Base-by-base conservation (phyloP, 2,329 filamentous ascomycete genomes). In the Aaosphaeria arxii region DNA sequence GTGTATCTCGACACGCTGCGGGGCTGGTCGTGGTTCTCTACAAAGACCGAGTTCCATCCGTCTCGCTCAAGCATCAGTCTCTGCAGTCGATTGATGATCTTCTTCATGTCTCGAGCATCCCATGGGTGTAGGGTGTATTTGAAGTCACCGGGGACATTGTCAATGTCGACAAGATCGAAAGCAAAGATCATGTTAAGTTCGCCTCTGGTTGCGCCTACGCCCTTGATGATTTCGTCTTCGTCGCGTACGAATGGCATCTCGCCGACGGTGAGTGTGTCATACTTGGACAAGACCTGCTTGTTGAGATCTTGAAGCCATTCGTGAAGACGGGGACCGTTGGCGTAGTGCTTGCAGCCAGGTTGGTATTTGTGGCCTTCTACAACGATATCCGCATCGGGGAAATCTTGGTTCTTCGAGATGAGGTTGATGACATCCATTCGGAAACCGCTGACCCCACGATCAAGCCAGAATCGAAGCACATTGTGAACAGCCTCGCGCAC, bases 391-490 rank as follows among this genome's bases (percentile, higher is more conserved):
- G 64, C 67, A 31, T 70, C 66, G 0, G 57, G 55, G 38, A 61
- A 69, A 1, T 48, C 47, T 32, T 64, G 64, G 1, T 64, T 61
- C 44, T 71, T 70, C 2, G 64, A 67, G 24, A 70, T 68, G 29
- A 71, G 51, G 46, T 71, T 70, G 46, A 71, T 69, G 5, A 69
- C 66, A 44, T 71, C 69, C 61, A 71, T 70, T 24, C 73, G 66
- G 56, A 75, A 76, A 11, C 73, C 73, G 2, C 70, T 67, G 0
- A 85, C 83, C 1, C 88, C 88, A 33, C 82, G 81, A 43, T 88
- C 76, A 1, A 94, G 79, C 89, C 89, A 95, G 67, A 91, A 94
- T 30, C 80, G 79, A 75, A 91, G 85, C 3, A 87, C 77, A 24
- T 85, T 76, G 62, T 90, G 87, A 1, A 91, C 83, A 0, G 87